These are phyloP conservation scores for Ophiostoma himal-ulmi DNA, from an alignment of 2,329 filamentous ascomycete species.

Conservation along the genomic window DNA sequence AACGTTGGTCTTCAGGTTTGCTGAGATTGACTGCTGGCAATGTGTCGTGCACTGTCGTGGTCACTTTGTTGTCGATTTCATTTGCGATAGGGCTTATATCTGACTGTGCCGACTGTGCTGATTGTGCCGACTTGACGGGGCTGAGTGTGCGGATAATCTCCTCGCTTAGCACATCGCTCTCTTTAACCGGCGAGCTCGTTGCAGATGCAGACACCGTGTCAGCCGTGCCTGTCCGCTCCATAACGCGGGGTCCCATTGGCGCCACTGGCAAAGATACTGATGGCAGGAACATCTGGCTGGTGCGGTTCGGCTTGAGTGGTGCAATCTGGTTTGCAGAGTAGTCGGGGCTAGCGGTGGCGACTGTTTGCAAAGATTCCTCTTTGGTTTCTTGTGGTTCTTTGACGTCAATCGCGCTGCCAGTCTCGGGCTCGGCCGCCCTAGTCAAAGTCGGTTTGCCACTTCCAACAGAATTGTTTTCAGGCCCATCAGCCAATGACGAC, in stretches of 20 bases:
- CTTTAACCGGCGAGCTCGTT: constrained; percentile 52
- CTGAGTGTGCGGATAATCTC: constrained; percentile 69
- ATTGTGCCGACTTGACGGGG: constrained; percentile 37
- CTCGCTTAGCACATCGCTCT: constrained; percentile 65
- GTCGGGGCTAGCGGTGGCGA: constrained; percentile 3
- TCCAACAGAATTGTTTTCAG: background rate
- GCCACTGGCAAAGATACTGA: constrained; percentile 26
- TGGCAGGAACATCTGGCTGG: constrained; percentile 31
- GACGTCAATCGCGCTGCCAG: background rate
- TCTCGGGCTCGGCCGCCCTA: background rate
- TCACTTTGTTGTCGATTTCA: constrained; percentile 21
- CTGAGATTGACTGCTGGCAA: too few relatives aligned
- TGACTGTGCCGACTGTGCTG: background rate
- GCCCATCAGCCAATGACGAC: background rate
- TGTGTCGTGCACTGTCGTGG: constrained; percentile 22
- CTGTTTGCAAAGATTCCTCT: background rate
- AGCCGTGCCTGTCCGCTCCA: constrained; percentile 41
- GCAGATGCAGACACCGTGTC: constrained; percentile 45
- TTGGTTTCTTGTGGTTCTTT: background rate
- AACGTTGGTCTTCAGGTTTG: background rate
- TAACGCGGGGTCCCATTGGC: constrained; percentile 25
- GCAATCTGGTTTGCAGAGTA: constrained; percentile 32
- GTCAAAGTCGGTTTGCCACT: background rate
- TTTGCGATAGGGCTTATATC: constrained; percentile 14
- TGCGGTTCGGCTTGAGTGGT: constrained; percentile 41